A percentile compares a stretch with the other conserved stretches of the same genome.
Conservation (phyloP, 176 grass and related monocot species). For the Triticum dicoccoides region DNA sequence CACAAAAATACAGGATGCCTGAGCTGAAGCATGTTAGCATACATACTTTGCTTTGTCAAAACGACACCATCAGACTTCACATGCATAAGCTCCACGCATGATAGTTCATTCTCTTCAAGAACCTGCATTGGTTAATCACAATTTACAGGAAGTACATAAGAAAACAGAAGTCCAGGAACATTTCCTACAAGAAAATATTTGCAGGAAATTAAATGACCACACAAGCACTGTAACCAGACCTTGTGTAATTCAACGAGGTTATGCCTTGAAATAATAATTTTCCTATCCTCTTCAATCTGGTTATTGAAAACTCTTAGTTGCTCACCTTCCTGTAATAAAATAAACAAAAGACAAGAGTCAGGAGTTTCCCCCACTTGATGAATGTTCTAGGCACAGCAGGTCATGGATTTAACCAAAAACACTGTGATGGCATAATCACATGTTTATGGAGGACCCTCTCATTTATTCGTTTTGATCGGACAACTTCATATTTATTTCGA, state of each 20-base stretch:
- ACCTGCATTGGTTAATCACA: slow-evolving; percentile 49
- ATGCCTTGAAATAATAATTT: slow-evolving; percentile 88
- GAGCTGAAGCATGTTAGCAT: not conserved
- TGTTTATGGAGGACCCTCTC: not conserved
- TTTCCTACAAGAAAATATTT: not conserved
- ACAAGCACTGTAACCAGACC: slow-evolving; percentile 44
- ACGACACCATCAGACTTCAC: slow-evolving; percentile 79
- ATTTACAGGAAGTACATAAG: not conserved
- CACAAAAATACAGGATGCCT: slow-evolving; percentile 9
- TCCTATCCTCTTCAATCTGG: slow-evolving; percentile 89
- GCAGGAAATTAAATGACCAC: not conserved
- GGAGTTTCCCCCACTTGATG: not conserved
- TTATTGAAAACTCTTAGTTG: slow-evolving; percentile 74
- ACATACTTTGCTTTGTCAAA: slow-evolving; percentile 89
- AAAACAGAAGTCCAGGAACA: not conserved
- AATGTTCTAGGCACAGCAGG: not conserved
- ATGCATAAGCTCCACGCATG: slow-evolving; percentile 81
- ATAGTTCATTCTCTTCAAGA: slow-evolving; percentile 74
- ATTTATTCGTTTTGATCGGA: not conserved
- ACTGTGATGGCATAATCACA: not conserved
- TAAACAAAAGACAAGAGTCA: slow-evolving; percentile 19
- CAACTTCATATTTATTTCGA: slow-evolving; percentile 6
- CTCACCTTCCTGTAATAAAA: slow-evolving; percentile 70
- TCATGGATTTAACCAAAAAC: slow-evolving; percentile 15
- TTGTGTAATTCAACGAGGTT: slow-evolving; percentile 92